Evolutionary conservation across 176 grass and related monocot genomes (phyloP).

Genomic region (Oryza longistaminata): DNA sequence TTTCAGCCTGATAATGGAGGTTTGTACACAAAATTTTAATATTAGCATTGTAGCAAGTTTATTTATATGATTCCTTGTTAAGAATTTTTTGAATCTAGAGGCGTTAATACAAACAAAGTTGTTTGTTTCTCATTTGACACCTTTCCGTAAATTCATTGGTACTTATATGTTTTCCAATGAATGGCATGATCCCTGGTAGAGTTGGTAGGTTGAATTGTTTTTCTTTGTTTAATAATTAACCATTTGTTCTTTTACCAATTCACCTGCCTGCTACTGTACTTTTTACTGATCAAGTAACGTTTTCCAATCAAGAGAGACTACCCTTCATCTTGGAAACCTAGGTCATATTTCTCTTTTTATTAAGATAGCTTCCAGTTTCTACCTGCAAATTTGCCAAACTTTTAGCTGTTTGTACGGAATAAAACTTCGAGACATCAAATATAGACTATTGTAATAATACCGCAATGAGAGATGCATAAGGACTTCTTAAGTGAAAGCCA

Average conservation of each 20-base stretch:
- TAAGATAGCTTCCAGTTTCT: neutral
- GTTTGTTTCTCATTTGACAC: slow-evolving; percentile 16
- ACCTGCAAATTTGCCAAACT: slow-evolving; percentile 6
- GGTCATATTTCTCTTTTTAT: neutral
- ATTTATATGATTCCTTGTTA: slow-evolving; percentile 5
- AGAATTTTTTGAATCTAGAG: slow-evolving; percentile 15
- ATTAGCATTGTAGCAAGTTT: slow-evolving; percentile 27
- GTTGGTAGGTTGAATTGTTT: neutral
- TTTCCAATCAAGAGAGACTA: slow-evolving; percentile 18
- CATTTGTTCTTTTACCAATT: neutral
- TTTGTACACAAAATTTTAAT: slow-evolving; percentile 31
- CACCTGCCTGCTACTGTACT: neutral
- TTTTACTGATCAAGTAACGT: slow-evolving; percentile 23
- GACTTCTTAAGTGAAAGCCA: neutral
- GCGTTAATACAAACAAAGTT: neutral
- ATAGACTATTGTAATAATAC: neutral
- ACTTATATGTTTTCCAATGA: neutral
- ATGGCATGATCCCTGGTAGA: neutral
- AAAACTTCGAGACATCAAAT: slow-evolving; percentile 1
- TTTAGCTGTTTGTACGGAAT: slow-evolving; percentile 4
- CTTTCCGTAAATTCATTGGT: neutral
- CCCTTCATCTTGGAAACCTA: neutral
- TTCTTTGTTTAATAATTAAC: slow-evolving; percentile 1
- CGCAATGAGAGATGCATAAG: neutral
- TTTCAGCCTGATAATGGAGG: slow-evolving; percentile 80